Evolutionary conservation across 306 rosid species (phyloP).

Genomic region (Castanea mollissima): DNA sequence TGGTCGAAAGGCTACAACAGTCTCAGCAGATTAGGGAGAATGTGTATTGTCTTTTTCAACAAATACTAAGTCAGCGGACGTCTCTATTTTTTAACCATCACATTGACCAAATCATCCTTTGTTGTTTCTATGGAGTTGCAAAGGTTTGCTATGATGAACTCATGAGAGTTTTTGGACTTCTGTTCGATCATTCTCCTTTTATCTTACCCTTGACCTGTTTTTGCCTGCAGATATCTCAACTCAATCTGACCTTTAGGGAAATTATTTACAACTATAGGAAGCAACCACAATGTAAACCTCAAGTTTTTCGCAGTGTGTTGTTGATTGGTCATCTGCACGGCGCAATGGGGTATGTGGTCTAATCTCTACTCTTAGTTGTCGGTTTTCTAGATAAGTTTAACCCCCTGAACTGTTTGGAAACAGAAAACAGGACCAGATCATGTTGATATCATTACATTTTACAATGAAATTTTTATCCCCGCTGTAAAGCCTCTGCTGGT

Average conservation of each 20-base stretch:
- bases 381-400: conserved; percentile 22
- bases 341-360: conserved; percentile 62
- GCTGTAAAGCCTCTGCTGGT: conserved; percentile 81
- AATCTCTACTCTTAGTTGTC: conserved; percentile 13
- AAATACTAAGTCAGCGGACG: conserved; percentile 73
- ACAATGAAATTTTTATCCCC: conserved; percentile 86
- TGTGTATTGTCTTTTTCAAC: conserved; percentile 89
- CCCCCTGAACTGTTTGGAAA: conserved; percentile 31
- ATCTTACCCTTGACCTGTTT: conserved; percentile 24
- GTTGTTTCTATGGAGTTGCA: conserved; percentile 94
- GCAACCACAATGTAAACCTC: conserved; percentile 91
- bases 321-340: conserved; percentile 71
- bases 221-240: conserved; percentile 83
- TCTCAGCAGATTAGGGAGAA: conserved; percentile 89
- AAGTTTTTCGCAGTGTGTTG: conserved; percentile 92
- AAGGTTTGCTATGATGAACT: conserved; percentile 56
- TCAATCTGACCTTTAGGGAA: conserved; percentile 80
- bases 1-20: conserved; percentile 92
- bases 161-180: background rate
- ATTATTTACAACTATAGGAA: conserved; percentile 86
- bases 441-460: conserved; percentile 84
- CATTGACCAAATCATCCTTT: conserved; percentile 90
- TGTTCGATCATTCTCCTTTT: conserved; percentile 11
- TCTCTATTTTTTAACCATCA: conserved; percentile 88
- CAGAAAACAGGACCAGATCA: conserved; percentile 86